Conservation (phyloP, 306 rosid species). For the Senna siamea region DNA sequence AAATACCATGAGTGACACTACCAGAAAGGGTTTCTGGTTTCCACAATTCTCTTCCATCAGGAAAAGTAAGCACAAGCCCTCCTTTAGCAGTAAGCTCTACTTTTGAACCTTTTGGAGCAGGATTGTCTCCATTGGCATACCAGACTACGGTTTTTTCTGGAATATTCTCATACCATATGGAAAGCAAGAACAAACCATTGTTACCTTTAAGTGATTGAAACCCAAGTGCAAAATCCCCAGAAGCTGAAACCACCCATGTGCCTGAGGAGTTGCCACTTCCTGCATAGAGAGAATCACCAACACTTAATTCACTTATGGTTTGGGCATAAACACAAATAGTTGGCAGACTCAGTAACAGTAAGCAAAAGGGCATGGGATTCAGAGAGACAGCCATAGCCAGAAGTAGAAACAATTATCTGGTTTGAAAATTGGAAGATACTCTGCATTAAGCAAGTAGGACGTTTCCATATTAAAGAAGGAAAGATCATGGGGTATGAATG, state of each 20-base stretch:
- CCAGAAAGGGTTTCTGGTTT: background rate
- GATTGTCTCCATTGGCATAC: slow-evolving; percentile 45
- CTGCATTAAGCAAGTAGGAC: no score
- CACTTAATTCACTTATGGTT: slow-evolving; percentile 16
- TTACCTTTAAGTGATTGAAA: slow-evolving; percentile 32
- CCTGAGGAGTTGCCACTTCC: slow-evolving; percentile 3
- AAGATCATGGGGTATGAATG: background rate
- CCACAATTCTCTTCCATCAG: slow-evolving; percentile 39
- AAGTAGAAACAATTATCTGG: background rate
- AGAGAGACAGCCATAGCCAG: background rate
- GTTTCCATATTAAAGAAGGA: no score
- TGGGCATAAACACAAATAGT: slow-evolving; percentile 44
- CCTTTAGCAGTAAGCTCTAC: slow-evolving; percentile 35
- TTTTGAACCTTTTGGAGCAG: slow-evolving; percentile 52
- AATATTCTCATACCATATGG: slow-evolving; percentile 58
- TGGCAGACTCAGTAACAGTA: background rate
- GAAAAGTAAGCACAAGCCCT: slow-evolving; percentile 46
- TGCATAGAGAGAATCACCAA: slow-evolving; percentile 47
- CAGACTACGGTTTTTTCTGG: slow-evolving; percentile 53
- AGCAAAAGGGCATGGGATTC: background rate
- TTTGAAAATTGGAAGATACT: no score
- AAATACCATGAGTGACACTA: slow-evolving; percentile 21
- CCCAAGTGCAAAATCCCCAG: slow-evolving; percentile 68
- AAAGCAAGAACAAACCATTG: slow-evolving; percentile 44
- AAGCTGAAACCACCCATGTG: slow-evolving; percentile 61